Evolutionary conservation across 345 rosid species (phyloP).

Genomic region (Citrus australasica): DNA sequence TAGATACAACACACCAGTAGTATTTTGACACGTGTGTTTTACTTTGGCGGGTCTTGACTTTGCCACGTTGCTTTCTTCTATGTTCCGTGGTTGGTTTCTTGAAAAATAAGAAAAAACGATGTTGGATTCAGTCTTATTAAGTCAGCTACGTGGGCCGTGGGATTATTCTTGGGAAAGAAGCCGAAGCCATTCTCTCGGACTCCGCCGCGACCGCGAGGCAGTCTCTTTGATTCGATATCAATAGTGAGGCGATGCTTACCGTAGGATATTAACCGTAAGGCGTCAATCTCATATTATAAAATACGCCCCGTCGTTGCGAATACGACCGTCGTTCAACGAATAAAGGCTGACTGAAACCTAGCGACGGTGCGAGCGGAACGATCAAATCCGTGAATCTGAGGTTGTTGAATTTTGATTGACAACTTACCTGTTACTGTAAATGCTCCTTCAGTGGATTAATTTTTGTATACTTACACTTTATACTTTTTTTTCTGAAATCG

Average conservation of each 20-base stretch:
- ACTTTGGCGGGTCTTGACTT: neutral
- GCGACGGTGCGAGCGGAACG: neutral
- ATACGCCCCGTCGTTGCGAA: neutral
- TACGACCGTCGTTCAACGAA: neutral
- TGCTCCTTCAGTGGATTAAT: neutral
- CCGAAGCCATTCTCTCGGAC: neutral
- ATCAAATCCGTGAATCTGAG: neutral
- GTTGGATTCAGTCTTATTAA: neutral
- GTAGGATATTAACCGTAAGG: neutral
- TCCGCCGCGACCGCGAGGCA: neutral
- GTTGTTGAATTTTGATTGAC: neutral
- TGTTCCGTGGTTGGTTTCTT: neutral
- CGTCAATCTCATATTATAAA: neutral
- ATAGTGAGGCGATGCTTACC: neutral
- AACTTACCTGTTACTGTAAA: neutral
- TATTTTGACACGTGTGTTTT: conserved; percentile 8
- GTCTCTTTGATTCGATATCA: neutral
- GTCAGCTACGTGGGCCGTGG: neutral
- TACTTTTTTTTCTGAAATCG: neutral
- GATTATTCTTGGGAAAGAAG: neutral
- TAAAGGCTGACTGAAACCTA: conserved; percentile 1
- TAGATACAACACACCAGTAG: neutral
- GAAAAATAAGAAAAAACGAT: neutral
- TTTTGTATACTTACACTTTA: neutral
- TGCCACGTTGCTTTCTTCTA: conserved; percentile 7